phyloP scores from a whole-genome alignment of 345 rosid species.

The Salix suchowensis region DNA sequence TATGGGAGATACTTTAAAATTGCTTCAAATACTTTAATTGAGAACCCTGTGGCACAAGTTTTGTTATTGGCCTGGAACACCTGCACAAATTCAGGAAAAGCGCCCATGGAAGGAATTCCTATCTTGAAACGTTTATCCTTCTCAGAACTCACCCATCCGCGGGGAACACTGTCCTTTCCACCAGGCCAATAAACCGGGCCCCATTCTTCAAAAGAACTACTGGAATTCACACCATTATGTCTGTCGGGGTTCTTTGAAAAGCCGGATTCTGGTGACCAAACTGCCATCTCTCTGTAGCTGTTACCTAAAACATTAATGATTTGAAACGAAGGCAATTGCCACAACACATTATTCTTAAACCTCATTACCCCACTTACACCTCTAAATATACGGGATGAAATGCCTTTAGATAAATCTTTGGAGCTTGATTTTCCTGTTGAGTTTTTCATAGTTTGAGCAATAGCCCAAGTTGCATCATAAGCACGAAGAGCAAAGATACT shows the following conservation, averaged over 20 bases:
- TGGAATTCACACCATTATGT: not conserved
- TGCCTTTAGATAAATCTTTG: not conserved
- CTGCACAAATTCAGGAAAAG: slow-evolving; percentile 25
- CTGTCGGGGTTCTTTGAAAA: slow-evolving; percentile 1
- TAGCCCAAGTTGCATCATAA: slow-evolving; percentile 31
- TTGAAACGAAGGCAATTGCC: slow-evolving; percentile 8
- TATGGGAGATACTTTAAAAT: slow-evolving; percentile 20
- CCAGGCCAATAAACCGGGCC: slow-evolving; percentile 32
- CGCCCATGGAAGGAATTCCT: slow-evolving; percentile 30
- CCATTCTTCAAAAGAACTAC: slow-evolving; percentile 2
- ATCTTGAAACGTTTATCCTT: slow-evolving; percentile 17
- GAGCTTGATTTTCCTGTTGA: not conserved
- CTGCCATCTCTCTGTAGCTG: slow-evolving; percentile 24
- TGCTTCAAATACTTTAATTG: slow-evolving; percentile 29
- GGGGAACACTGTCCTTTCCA: slow-evolving; percentile 18
- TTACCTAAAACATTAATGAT: slow-evolving; percentile 30
- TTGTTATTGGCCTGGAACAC: slow-evolving; percentile 8
- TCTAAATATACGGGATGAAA: slow-evolving; percentile 15
- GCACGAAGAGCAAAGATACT: slow-evolving; percentile 28
- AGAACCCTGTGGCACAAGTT: slow-evolving; percentile 24
- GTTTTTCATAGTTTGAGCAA: slow-evolving; percentile 20
- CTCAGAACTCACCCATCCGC: slow-evolving; percentile 11
- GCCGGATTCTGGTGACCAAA: slow-evolving; percentile 26
- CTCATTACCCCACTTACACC: slow-evolving; percentile 29
- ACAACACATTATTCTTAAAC: slow-evolving; percentile 12